A percentile compares a stretch with the other conserved stretches of the same genome.
phyloP scores from a whole-genome alignment of 192 early-diverging fungal genomes.

The Cetraspora pellucida region DNA sequence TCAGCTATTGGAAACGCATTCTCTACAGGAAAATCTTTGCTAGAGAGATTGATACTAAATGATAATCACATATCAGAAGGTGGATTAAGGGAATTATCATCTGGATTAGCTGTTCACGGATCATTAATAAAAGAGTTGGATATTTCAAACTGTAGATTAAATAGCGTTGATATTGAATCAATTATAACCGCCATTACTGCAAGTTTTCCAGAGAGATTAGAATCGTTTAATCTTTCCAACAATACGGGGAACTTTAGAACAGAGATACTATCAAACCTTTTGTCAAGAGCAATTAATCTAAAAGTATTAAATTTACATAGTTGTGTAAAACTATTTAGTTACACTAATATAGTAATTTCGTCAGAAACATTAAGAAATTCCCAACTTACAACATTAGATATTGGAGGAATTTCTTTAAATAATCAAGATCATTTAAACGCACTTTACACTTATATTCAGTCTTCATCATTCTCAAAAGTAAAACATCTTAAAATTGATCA shows the following conservation, averaged over 20 bases:
- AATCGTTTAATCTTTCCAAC: slow-evolving; percentile 13
- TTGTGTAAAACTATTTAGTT: neutral
- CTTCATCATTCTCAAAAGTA: neutral
- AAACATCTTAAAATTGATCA: slow-evolving; percentile 11
- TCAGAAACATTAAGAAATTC: neutral
- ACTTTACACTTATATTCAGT: slow-evolving; percentile 8
- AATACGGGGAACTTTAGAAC: neutral
- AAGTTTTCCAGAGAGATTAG: neutral
- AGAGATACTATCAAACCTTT: neutral
- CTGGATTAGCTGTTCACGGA: slow-evolving; percentile 7
- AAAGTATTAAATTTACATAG: slow-evolving; percentile 16
- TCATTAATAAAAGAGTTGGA: slow-evolving; percentile 1
- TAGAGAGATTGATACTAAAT: slow-evolving; percentile 10
- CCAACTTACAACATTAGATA: slow-evolving; percentile 20
- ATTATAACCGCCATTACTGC: neutral
- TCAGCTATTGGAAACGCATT: slow-evolving; percentile 21
- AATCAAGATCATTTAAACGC: neutral
- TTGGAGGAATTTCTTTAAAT: slow-evolving; percentile 27
- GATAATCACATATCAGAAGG: neutral
- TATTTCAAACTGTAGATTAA: slow-evolving; percentile 20
- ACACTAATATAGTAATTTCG: neutral
- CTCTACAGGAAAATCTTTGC: slow-evolving; percentile 8
- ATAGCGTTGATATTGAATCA: neutral
- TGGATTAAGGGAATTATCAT: slow-evolving; percentile 21
- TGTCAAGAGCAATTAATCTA: slow-evolving; percentile 18